Conservation (phyloP, 257 asterid species). For the Solanum neorickii region DNA sequence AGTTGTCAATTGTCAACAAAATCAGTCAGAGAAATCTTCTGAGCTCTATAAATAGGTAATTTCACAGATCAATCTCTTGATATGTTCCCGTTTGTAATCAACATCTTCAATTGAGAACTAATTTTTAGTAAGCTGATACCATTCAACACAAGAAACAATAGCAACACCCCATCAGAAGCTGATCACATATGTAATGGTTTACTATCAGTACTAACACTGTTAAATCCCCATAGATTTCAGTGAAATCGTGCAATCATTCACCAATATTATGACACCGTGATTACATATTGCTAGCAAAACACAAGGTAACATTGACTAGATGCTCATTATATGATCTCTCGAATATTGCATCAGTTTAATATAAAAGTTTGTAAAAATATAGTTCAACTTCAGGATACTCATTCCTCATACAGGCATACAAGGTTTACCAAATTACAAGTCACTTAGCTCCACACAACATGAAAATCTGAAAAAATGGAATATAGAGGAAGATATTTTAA, state of each 20-base stretch:
- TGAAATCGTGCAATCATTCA: background rate
- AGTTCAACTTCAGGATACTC: background rate
- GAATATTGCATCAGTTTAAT: background rate
- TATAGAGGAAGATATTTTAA: background rate
- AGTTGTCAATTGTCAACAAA: background rate
- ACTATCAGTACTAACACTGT: background rate
- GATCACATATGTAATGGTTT: background rate
- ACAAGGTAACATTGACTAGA: background rate
- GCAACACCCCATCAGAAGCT: background rate
- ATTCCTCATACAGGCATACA: background rate
- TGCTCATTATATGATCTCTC: background rate
- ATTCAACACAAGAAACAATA: background rate
- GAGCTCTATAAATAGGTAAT: constrained; percentile 22
- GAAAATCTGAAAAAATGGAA: background rate
- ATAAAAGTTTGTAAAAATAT: background rate
- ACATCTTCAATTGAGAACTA: constrained; percentile 81
- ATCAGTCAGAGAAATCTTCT: constrained; percentile 12
- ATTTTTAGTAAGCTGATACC: constrained; percentile 41
- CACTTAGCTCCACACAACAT: background rate
- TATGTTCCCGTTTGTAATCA: constrained; percentile 46
- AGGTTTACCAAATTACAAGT: background rate
- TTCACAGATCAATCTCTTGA: constrained; percentile 15
- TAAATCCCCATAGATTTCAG: background rate
- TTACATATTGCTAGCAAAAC: background rate
- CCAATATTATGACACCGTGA: background rate